These are phyloP conservation scores for Lactarius akahatsu DNA, from an alignment of 768 basidiomycete genomes.

Conservation along the genomic window DNA sequence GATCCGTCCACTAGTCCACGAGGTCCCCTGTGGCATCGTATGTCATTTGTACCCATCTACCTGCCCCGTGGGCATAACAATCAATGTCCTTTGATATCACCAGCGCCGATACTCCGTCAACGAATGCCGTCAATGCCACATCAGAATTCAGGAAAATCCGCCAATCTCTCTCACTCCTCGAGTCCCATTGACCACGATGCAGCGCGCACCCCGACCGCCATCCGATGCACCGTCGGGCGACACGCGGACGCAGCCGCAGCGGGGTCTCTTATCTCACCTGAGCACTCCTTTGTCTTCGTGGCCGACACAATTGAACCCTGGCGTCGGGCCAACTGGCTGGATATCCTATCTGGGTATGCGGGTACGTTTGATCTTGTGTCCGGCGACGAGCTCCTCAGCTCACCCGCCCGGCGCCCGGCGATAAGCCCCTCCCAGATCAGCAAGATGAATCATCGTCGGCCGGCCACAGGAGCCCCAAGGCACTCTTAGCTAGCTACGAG, in stretches of 20 bases:
- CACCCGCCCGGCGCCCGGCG: constrained; percentile 1
- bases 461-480: constrained; percentile 13
- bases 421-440: constrained; percentile 24
- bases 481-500: constrained; percentile 22
- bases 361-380: constrained; percentile 14
- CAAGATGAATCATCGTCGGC: constrained; percentile 21
- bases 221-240: constrained; percentile 2
- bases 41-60: not conserved
- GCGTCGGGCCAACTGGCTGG: constrained; percentile 28
- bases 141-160: constrained; percentile 29
- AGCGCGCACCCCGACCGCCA: constrained; percentile 6
- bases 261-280: constrained; percentile 19
- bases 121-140: constrained; percentile 24
- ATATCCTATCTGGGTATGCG: constrained; percentile 28
- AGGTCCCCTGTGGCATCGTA: constrained; percentile 23
- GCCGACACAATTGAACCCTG: constrained; percentile 24
- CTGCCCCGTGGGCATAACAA: too few species aligned
- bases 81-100: not conserved
- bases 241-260: constrained; percentile 10
- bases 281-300: constrained; percentile 22
- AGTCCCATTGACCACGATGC: constrained; percentile 24
- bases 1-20: constrained; percentile 25
- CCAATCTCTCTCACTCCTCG: constrained; percentile 29
- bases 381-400: not conserved
- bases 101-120: constrained; percentile 9